A percentile compares a stretch with the other conserved stretches of the same genome.
phyloP scores from a whole-genome alignment of 163 green algal genomes.

The Trebouxiophyceae sp. region DNA sequence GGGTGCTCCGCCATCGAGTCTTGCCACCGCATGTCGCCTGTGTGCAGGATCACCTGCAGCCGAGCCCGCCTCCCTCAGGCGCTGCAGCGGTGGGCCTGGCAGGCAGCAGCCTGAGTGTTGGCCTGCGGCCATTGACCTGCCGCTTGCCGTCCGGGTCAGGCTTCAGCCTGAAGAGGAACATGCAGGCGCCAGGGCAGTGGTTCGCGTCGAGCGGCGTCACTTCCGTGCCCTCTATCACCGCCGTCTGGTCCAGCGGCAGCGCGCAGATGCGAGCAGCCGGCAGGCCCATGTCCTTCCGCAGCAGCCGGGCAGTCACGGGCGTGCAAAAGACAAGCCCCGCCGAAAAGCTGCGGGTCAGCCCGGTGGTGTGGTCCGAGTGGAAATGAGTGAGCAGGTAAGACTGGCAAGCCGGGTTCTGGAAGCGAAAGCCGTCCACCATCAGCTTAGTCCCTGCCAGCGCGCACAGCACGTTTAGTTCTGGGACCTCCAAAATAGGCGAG shows the following conservation, averaged over 20 bases:
- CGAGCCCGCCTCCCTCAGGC: not conserved
- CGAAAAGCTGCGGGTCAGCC: slow-evolving; percentile 49
- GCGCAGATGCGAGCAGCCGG: slow-evolving; percentile 24
- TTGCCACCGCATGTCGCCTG: slow-evolving; percentile 52
- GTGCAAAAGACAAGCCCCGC: slow-evolving; percentile 75
- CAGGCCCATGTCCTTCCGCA: slow-evolving; percentile 63
- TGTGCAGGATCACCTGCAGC: slow-evolving; percentile 61
- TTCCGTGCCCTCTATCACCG: slow-evolving; percentile 44
- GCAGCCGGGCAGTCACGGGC: slow-evolving; percentile 64
- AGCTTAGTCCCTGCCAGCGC: slow-evolving; percentile 40
- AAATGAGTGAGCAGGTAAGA: slow-evolving; percentile 91
- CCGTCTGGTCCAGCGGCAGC: slow-evolving; percentile 31
- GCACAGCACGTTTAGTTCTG: not conserved
- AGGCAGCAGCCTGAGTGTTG: no score
- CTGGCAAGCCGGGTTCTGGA: slow-evolving; percentile 31
- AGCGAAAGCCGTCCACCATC: slow-evolving; percentile 73
- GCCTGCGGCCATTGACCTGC: no score
- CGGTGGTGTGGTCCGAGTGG: slow-evolving; percentile 85
- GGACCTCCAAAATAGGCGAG: no score
- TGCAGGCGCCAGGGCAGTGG: slow-evolving; percentile 88
- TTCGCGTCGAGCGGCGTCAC: slow-evolving; percentile 91
- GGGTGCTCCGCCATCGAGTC: slow-evolving; percentile 26
- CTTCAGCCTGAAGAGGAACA: slow-evolving; percentile 66
- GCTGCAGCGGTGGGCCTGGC: no score
- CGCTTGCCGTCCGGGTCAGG: not conserved